Percentiles rank a stretch among this genome's conserved stretches.
Conservation (phyloP, 352 stramenopile genomes). For the Globisporangium okanoganense region DNA sequence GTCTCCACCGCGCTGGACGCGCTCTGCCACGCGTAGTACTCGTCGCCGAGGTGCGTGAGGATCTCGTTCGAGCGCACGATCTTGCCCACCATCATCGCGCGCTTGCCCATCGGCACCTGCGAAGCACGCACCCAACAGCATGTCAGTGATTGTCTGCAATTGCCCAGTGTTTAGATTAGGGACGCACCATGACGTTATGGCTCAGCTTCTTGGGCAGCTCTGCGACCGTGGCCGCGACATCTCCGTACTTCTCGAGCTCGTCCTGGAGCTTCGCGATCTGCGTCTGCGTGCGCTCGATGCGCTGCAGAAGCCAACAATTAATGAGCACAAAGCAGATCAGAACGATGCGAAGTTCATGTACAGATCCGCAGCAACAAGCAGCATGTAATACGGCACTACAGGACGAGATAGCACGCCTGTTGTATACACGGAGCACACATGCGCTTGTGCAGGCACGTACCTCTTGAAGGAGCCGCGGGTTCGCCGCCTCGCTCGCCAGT, state of each 20-base stretch:
- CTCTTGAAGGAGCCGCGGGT: conserved; percentile 61
- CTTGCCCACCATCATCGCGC: conserved; percentile 77
- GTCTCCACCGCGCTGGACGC: conserved; percentile 51
- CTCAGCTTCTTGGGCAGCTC: conserved; percentile 78
- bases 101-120: conserved; percentile 75
- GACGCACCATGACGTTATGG: conserved; percentile 69
- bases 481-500: conserved; percentile 35
- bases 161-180: neutral
- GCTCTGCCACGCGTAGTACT: conserved; percentile 80
- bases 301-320: conserved; percentile 23
- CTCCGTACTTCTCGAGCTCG: conserved; percentile 48
- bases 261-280: conserved; percentile 50
- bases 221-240: conserved; percentile 44
- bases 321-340: neutral
- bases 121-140: too few species aligned
- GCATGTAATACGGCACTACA: neutral
- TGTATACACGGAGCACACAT: neutral
- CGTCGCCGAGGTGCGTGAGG: conserved; percentile 72
- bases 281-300: conserved; percentile 50
- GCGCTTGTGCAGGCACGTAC: conserved; percentile 16
- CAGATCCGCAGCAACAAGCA: neutral
- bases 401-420: neutral
- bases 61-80: conserved; percentile 86
- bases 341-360: neutral
- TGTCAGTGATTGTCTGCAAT: too few species aligned